Percentiles rank a stretch among this genome's conserved stretches.
Evolutionary conservation across 208 protist genomes (phyloP).

Genomic region (Trypanosoma brucei): DNA sequence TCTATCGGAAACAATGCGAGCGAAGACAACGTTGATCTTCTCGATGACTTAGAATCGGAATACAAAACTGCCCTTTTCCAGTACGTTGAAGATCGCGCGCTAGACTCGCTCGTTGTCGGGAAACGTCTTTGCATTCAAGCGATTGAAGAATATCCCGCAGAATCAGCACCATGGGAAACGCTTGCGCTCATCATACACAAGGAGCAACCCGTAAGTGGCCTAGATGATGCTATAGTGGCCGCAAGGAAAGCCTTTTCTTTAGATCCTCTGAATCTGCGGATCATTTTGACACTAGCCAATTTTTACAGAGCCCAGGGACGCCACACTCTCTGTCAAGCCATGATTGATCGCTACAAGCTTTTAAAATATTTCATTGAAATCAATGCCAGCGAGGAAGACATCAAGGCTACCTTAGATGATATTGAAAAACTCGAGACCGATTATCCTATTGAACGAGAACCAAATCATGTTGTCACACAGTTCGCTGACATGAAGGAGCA

Average conservation of each 20-base stretch:
- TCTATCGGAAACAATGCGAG: conserved; percentile 9
- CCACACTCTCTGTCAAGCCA: conserved; percentile 42
- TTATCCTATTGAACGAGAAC: conserved; percentile 13
- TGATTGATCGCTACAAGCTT: conserved; percentile 79
- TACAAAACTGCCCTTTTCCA: conserved; percentile 54
- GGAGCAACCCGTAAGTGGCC: conserved; percentile 42
- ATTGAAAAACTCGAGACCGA: conserved; percentile 37
- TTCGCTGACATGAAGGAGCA: conserved; percentile 35
- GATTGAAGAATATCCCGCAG: conserved; percentile 61
- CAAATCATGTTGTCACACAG: conserved; percentile 28
- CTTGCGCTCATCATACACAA: conserved; percentile 61
- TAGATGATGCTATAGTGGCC: conserved; percentile 55
- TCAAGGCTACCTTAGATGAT: conserved; percentile 43
- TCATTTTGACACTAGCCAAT: conserved; percentile 60
- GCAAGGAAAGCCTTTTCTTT: conserved; percentile 57
- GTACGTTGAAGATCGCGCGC: conserved; percentile 60
- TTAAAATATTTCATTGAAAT: conserved; percentile 55
- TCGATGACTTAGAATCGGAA: conserved; percentile 44
- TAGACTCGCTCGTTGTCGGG: conserved; percentile 34
- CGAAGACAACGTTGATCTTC: conserved; percentile 17
- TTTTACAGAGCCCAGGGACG: conserved; percentile 64
- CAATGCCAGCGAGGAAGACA: conserved; percentile 48
- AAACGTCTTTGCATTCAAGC: conserved; percentile 54
- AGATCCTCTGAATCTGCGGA: conserved; percentile 46
- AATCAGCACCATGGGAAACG: conserved; percentile 58